Conservation (phyloP, 1,284 basidiomycete genomes). For the Peniophora sp. region DNA sequence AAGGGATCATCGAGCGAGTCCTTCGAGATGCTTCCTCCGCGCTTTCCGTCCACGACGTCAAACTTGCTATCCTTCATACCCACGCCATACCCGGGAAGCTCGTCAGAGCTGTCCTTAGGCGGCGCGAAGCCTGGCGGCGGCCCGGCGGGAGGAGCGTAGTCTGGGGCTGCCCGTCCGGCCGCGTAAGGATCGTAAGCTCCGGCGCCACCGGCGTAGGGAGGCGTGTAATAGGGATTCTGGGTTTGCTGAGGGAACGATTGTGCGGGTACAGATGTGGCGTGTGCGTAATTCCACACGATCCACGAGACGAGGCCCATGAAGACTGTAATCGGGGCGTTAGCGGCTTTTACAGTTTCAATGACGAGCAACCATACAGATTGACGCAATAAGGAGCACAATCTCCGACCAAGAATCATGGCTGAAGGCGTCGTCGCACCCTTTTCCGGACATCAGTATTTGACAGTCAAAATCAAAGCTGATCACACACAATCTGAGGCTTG, state of each 20-base stretch:
- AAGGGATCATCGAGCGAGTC: conserved; percentile 31
- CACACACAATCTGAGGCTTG: conserved; percentile 43
- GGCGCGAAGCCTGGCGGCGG: conserved; percentile 32
- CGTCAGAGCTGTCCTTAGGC: conserved; percentile 22
- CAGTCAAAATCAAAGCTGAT: background rate
- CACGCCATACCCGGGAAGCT: conserved; percentile 27
- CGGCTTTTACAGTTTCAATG: background rate
- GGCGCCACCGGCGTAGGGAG: conserved; percentile 13
- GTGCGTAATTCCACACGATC: background rate
- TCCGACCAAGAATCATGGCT: conserved; percentile 51
- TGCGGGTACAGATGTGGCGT: background rate
- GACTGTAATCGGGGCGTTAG: conserved; percentile 23
- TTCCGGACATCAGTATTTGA: conserved; percentile 15
- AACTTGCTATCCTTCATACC: conserved; percentile 5
- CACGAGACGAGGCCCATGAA: conserved; percentile 50
- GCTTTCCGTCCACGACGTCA: conserved; percentile 16
- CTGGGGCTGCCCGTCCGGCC: background rate
- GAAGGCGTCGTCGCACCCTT: conserved; percentile 49
- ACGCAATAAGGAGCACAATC: conserved; percentile 52
- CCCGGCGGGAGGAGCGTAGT: conserved; percentile 30
- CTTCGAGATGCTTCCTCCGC: conserved; percentile 17
- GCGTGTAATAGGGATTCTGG: conserved; percentile 13
- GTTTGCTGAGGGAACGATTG: conserved; percentile 10
- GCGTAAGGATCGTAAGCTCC: conserved; percentile 18
- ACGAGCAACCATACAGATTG: conserved; percentile 28